Base-by-base conservation (phyloP, 192 early-diverging fungal genomes). In the Gigaspora rosea region DNA sequence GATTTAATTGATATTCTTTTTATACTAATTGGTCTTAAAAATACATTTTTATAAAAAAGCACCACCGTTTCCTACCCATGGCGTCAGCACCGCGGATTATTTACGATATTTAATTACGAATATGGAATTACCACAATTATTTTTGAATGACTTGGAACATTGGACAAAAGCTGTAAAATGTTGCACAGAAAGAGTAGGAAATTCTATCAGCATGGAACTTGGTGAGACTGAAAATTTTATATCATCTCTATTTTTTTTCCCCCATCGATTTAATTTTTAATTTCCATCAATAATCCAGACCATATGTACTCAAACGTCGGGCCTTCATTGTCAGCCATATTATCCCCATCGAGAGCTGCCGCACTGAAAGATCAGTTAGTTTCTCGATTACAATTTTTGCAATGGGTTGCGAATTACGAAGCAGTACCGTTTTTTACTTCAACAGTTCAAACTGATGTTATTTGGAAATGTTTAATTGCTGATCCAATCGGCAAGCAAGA, bases 381-480 rank as follows among this genome's bases (percentile, higher is more conserved):
- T 52, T 52, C 57, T 22, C 33, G 83, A 47, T 65, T 85, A 10
- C 79, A 78, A 49, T 85, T 85, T 35, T 50, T 85, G 52, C 79
- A 76, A 73, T 52, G 67, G 20, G 80, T 85, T 57, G 74, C 79
- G 49, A 80, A 77, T 50, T 49, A 70, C 12, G 79, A 79, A 27
- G 59, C 81, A n/a, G 61, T 66, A 4, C 32, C 48, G 9, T 81
- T 77, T 58, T 85, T 81, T 73, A 82, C 74, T 57, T 83, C 85
- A 10, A 62, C 77, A 1, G 75, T 22, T 27, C 68, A 83, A 20
- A 83, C 82, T 22, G 85, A 86, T 56, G 80, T 81, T 0, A 71
- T 86, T 33, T 86, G 85, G 85, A 68, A 66, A n/a, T 78, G 82
- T 58, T 74, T 86, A 4, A 82, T 86, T 5, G 80, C 73, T 13